A percentile compares a stretch with the other conserved stretches of the same genome.
These are phyloP conservation scores for Protoeuglena noctilucae DNA, from an alignment of 139 green algal genomes.

Conservation along the genomic window DNA sequence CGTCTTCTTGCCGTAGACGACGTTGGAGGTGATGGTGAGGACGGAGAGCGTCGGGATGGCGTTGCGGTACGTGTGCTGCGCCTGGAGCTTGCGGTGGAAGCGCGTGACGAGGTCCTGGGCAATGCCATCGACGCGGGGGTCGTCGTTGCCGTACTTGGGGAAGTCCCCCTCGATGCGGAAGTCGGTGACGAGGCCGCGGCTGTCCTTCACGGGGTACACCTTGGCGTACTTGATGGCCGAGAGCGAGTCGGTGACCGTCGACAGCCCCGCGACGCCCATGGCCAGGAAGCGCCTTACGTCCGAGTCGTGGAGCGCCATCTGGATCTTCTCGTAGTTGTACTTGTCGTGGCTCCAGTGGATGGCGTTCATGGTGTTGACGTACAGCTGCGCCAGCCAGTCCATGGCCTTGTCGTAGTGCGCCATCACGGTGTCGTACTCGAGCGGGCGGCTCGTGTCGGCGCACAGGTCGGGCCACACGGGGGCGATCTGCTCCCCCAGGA, in stretches of 20 bases:
- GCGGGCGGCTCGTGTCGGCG: slow-evolving; percentile 11
- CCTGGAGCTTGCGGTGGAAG: slow-evolving; percentile 34
- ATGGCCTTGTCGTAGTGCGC: slow-evolving; percentile 36
- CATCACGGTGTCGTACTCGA: slow-evolving; percentile 42
- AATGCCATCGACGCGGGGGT: slow-evolving; percentile 38
- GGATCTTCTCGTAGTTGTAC: slow-evolving; percentile 52
- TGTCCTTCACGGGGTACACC: slow-evolving; percentile 31
- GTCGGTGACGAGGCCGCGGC: slow-evolving; percentile 26
- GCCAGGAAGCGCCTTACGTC: slow-evolving; percentile 38
- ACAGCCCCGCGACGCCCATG: slow-evolving; percentile 49
- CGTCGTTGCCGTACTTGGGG: slow-evolving; percentile 61
- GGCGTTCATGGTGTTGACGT: slow-evolving; percentile 57
- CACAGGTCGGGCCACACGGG: slow-evolving; percentile 13
- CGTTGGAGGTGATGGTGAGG: slow-evolving; percentile 62
- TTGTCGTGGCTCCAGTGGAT: slow-evolving; percentile 58
- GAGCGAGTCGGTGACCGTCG: slow-evolving; percentile 47
- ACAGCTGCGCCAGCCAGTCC: slow-evolving; percentile 48
- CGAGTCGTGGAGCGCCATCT: slow-evolving; percentile 64
- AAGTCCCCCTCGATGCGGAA: slow-evolving; percentile 45
- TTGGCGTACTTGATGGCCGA: slow-evolving; percentile 56
- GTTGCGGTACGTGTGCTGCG: slow-evolving; percentile 43
- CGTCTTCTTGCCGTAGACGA: slow-evolving; percentile 42
- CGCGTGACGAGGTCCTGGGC: slow-evolving; percentile 27
- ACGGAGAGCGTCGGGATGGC: slow-evolving; percentile 45
- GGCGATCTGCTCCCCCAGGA: slow-evolving; percentile 38